These are phyloP conservation scores for Termitomyces sp. DNA, from an alignment of 1,284 basidiomycete species.

Conservation along the genomic window DNA sequence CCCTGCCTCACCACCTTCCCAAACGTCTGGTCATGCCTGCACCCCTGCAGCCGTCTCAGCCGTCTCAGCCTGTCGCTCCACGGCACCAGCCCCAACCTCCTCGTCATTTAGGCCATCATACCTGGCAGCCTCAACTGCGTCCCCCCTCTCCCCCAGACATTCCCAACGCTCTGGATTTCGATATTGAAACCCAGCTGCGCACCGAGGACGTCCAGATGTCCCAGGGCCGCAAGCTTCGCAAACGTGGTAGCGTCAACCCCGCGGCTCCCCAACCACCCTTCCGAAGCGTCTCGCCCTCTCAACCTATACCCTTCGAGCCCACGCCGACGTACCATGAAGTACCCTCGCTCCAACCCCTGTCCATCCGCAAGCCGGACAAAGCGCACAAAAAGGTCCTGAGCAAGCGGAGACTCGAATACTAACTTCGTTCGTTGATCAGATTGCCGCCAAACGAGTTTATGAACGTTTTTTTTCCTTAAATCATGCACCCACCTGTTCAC, in stretches of 20 bases:
- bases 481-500: constrained; percentile 2
- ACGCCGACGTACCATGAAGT: constrained; percentile 4
- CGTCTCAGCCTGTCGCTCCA: constrained; percentile 11
- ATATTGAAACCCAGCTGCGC: constrained; percentile 9
- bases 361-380: constrained; percentile 15
- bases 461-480: neutral
- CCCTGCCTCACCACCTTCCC: constrained; percentile 45
- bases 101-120: constrained; percentile 7
- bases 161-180: constrained; percentile 1
- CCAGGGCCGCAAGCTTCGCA: constrained; percentile 16
- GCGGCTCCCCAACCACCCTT: neutral
- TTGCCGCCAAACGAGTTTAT: neutral
- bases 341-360: constrained; percentile 1
- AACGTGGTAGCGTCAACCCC: constrained; percentile 8
- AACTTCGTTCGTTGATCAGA: neutral
- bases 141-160: constrained; percentile 11
- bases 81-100: constrained; percentile 12
- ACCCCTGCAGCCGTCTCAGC: constrained; percentile 42
- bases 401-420: constrained; percentile 18
- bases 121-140: constrained; percentile 15
- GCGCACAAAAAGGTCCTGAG: constrained; percentile 17
- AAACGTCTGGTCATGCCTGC: constrained; percentile 65
- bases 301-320: constrained; percentile 13
- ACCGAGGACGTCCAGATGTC: constrained; percentile 13
- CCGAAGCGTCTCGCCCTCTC: neutral